phyloP scores from a whole-genome alignment of 228 moss, liverwort and hornwort genomes.

The Sphagnum fallax region DNA sequence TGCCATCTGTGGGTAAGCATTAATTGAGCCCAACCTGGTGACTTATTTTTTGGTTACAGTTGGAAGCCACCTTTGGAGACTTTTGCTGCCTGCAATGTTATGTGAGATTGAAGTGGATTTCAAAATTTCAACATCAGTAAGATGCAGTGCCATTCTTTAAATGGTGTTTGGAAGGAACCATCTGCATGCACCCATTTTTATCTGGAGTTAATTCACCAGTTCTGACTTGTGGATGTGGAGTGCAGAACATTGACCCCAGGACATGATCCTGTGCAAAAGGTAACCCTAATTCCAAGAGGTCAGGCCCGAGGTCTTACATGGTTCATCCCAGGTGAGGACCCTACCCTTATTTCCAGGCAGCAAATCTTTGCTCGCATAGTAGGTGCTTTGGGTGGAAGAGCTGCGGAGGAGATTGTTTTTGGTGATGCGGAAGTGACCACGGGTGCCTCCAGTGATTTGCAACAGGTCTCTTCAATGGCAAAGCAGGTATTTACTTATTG shows the following conservation, averaged over 20 bases:
- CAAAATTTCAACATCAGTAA: no score
- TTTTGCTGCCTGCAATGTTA: no score
- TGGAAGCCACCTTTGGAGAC: no score
- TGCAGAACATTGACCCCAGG: constrained; percentile 55
- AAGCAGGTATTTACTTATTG: constrained; percentile 27
- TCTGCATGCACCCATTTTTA: no score
- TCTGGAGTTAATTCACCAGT: no score
- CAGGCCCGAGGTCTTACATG: constrained; percentile 57
- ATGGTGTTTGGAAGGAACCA: no score
- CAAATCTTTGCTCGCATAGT: constrained; percentile 59
- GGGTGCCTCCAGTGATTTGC: constrained; percentile 49
- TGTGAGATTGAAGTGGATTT: no score
- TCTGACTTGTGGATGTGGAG: not conserved
- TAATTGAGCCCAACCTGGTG: not conserved
- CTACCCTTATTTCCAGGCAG: constrained; percentile 42
- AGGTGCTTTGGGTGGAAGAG: constrained; percentile 54
- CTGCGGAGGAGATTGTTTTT: constrained; percentile 48
- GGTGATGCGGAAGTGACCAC: constrained; percentile 53
- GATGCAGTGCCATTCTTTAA: no score
- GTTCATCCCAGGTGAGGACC: constrained; percentile 61
- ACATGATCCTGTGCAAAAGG: constrained; percentile 56
- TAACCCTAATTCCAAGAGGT: constrained; percentile 50
- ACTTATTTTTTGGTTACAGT: constrained; percentile 13
- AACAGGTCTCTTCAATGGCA: constrained; percentile 55
- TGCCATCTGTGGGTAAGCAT: constrained; percentile 44